Evolutionary conservation across 164 flowering plant genomes (phyloP).

Genomic region (Euptelea pleiosperma): DNA sequence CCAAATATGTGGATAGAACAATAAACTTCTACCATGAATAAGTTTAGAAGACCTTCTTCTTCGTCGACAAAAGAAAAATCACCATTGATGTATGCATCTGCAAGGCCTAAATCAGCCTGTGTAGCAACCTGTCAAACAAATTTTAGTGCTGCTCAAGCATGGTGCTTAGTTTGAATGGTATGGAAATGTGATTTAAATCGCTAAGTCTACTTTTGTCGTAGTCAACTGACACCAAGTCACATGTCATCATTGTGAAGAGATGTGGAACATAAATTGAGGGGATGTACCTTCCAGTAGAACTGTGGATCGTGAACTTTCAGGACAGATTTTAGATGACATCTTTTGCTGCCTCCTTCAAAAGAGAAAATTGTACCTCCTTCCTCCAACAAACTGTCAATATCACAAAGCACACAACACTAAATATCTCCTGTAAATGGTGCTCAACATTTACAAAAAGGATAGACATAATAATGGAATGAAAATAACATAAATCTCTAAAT

Average conservation of each 20-base stretch:
- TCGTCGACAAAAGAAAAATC: conserved; percentile 82
- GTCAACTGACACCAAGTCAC: not conserved
- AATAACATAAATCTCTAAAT: not conserved
- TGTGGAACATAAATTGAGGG: not conserved
- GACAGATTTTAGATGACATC: conserved; percentile 40
- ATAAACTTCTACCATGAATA: conserved; percentile 54
- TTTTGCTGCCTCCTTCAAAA: conserved; percentile 59
- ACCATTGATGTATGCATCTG: conserved; percentile 89
- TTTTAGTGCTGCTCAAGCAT: not conserved
- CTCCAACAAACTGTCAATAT: conserved; percentile 66
- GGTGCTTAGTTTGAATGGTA: too few species aligned
- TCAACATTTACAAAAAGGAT: not conserved
- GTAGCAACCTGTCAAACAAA: conserved; percentile 57
- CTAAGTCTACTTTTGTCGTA: not conserved
- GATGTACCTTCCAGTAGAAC: conserved; percentile 87
- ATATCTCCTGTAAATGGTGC: not conserved
- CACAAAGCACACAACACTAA: not conserved
- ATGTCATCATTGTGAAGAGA: not conserved
- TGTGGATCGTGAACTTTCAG: conserved; percentile 68
- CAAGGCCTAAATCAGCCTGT: conserved; percentile 92
- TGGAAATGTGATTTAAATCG: too few species aligned
- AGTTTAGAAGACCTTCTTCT: conserved; percentile 69
- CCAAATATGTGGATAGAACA: not conserved
- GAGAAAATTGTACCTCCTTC: conserved; percentile 85
- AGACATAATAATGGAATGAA: not conserved